Percentiles rank a stretch among this genome's conserved stretches.
Conservation (phyloP, 164 flowering plant genomes). For the Tinospora cordifolia region DNA sequence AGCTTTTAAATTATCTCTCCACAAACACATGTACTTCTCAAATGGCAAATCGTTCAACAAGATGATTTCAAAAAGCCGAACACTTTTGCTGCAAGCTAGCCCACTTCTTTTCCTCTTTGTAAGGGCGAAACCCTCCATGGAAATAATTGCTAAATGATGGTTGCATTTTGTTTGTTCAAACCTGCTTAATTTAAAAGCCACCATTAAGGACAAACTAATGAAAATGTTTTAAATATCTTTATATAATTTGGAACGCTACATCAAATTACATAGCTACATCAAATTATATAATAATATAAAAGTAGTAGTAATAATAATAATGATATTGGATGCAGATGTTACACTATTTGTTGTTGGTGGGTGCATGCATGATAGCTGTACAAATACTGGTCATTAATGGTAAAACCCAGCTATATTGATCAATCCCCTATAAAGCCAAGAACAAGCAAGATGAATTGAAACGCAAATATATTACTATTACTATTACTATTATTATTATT, state of each 20-base stretch:
- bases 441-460: no score
- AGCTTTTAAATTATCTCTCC: neutral
- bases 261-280: neutral
- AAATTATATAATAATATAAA: no score
- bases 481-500: no score
- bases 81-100: neutral
- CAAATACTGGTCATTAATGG: no score
- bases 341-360: no score
- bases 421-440: no score
- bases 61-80: neutral
- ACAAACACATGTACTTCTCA: neutral
- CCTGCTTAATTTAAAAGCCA: neutral
- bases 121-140: neutral
- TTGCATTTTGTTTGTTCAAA: neutral
- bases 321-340: no score
- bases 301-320: no score
- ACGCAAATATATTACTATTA: no score
- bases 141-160: neutral
- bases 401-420: no score
- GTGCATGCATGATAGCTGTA: no score
- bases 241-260: neutral
- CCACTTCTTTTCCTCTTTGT: neutral
- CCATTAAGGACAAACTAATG: conserved; percentile 3
- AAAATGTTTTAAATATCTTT: neutral
- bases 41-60: neutral